Base-by-base conservation (phyloP, 495 filamentous ascomycete species). In the Neurospora discreta region DNA sequence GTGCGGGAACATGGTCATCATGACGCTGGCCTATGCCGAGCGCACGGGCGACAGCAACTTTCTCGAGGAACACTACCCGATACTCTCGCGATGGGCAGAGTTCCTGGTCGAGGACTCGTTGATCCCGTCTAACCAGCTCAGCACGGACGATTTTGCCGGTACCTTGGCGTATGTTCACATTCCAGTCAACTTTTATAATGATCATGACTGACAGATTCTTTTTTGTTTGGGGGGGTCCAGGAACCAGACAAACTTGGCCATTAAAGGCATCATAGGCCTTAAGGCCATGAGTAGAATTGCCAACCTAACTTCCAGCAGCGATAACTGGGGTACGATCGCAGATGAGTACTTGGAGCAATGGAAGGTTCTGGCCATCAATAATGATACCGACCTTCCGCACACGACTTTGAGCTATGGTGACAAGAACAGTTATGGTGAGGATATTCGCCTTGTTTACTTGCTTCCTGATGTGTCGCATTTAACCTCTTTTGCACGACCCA, bases 201-300 rank as follows among this genome's bases (percentile, higher is more conserved):
- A n/a, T 7, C 26, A 11, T 33, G 13, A 67, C 69, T 42, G 70
- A 67, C 42, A 26, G 18, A 16, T 20, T 18, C 15, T 15, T 23
- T 68, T n/a, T n/a, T n/a, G n/a, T n/a, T n/a, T n/a, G n/a, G n/a
- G n/a, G n/a, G n/a, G n/a, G 7, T 16, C 26, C 60, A 80, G 80
- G 86, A 91, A 97, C 71, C 95, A 97, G 78, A 97, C 95, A 0
- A 97, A 98, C 77, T 86, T 98, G 15, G 95, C 93, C 3, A 85
- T 98, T 70, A 98, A 98, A 79, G 95, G 93, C 20, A 95, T 97
- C 77, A 88, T 98, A 72, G 95, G 93, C n/a, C 93, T 98, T 80
- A 89, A 91, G 76, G 95, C 95, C 44, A 97, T 98, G 92, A 88
- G 90, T 74, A 88, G 91, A 74, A 86, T 98, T 23, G 85, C 94